A percentile compares a stretch with the other conserved stretches of the same genome.
Evolutionary conservation across 805 yeast species (phyloP).

Genomic region (Zygosaccharomyces bisporus): DNA sequence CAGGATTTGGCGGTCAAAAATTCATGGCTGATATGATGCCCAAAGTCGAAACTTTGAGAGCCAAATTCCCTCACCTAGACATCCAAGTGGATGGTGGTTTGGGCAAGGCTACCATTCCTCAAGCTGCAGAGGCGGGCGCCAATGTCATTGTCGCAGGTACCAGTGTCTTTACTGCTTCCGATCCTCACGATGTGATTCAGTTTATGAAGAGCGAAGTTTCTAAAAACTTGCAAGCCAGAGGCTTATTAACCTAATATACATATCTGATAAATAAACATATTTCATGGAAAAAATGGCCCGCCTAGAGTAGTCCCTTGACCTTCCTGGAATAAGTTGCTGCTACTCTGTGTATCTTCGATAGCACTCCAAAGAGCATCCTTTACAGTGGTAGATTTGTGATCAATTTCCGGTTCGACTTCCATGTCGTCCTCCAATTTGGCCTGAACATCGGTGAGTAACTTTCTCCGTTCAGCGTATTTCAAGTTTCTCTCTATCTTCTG

Average conservation of each 20-base stretch:
- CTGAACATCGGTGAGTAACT: conserved; percentile 46
- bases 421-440: conserved; percentile 42
- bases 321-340: conserved; percentile 42
- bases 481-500: conserved; percentile 76
- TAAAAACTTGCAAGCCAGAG: conserved; percentile 44
- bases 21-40: conserved; percentile 97
- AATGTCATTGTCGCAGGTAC: conserved; percentile 98
- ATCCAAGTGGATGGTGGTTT: conserved; percentile 97
- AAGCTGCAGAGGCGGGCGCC: conserved; percentile 96
- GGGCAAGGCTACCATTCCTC: conserved; percentile 76
- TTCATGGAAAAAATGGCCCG: conserved; percentile 53
- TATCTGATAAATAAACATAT: conserved; percentile 12
- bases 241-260: conserved; percentile 29
- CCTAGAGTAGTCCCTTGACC: conserved; percentile 87
- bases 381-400: conserved; percentile 37
- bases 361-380: conserved; percentile 70
- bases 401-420: conserved; percentile 45
- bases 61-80: conserved; percentile 69
- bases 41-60: conserved; percentile 76
- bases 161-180: conserved; percentile 79
- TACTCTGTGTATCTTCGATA: conserved; percentile 54
- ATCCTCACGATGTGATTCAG: conserved; percentile 71
- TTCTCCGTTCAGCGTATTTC: conserved; percentile 62
- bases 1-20: conserved; percentile 98
- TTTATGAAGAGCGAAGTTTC: conserved; percentile 63